Evolutionary conservation across 116 monocot genomes (phyloP), one percentile per base, ranked within the genome.

Genomic region (Trichopus zeylanicus): DNA sequence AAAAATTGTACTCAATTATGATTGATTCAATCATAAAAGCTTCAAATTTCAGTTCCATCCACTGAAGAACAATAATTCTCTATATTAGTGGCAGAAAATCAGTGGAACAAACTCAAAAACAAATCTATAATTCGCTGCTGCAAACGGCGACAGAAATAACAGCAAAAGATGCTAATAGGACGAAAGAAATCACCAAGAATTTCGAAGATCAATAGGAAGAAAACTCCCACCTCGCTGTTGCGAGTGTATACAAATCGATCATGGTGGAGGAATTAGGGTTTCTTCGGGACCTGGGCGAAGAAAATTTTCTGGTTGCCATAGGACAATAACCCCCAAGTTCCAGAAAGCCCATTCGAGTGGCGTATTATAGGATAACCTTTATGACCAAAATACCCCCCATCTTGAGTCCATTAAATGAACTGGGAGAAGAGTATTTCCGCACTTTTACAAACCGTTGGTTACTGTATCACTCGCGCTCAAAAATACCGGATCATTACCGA

Each of bases 211-310:
- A 42, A 42, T 42, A 0, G 12, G n/a, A 4, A 42, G n/a, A 42
- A 33, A 42, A 42, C 12, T 42, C n/a, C n/a, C n/a, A 42, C 42
- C 42, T 42, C 42, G n/a, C n/a, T n/a, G n/a, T 42, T 42, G 42
- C n/a, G 12, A 12, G 42, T 42, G 12, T n/a, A 24, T 49, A n/a
- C n/a, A n/a, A n/a, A n/a, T n/a, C n/a, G n/a, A n/a, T n/a, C n/a
- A n/a, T n/a, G n/a, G n/a, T n/a, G 19, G 19, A 21, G 49, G 19
- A 49, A 49, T 49, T 49, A 49, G 49, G 49, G 49, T 49, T 49
- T 24, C 49, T 22, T 22, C 49, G 49, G 49, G 22, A n/a, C 42
- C 4, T 42, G 42, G 42, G n/a, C n/a, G n/a, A n/a, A 42, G 13
- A 42, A 42, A 42, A 42, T 42, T 18, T 42, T 49, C 49, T 5